Evolutionary conservation across 2,329 filamentous ascomycete species (phyloP), one percentile per base, ranked within the genome.

Genomic region (Laburnicola sp.): DNA sequence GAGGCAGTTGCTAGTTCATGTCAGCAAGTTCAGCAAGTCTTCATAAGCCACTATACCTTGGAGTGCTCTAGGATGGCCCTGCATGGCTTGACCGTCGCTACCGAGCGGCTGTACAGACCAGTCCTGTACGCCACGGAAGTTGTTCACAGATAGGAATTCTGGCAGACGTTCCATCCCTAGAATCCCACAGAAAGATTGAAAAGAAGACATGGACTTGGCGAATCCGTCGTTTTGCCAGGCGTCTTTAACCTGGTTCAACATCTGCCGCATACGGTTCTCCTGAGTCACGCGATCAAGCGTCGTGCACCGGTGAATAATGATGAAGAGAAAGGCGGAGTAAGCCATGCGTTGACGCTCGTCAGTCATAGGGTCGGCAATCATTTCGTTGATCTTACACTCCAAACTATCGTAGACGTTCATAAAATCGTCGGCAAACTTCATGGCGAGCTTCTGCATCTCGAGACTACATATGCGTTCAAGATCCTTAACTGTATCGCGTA

Each of bases 401-500:
- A 99, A 83, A 61, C 94, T 85, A 51, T 93, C 88, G 69, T 97
- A 97, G 26, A 95, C 92, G 32, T 85, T 85, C 63, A 94, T 80
- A 55, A 99, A 85, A 67, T 96, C 88, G 69, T 97, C 89, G 0
- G 94, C 88, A 81, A 97, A 96, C 63, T 91, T 90, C 55, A 89
- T 86, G 5, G 93, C 93, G 35, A 99, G 79, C 50, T 92, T 84
- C 64, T 96, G 91, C 52, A 97, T 80, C 71, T 99, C 93, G 49
- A 91, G 82, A 72, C 91, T 91, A 63, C 90, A 89, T 65, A 95
- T 84, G 3, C 83, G 84, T 68, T 97, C 91, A 11, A 99, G 80
- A 51, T 95, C 90, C 66, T 92, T 94, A 31, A 97, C 88, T 1
- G 92, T 87, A 58, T 97, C 94, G 10, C 91, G 71, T 92, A 96